Percentiles rank a stretch among this genome's conserved stretches.
These are phyloP conservation scores for Citrullus amarus DNA, from an alignment of 306 rosid genomes.

Conservation along the genomic window DNA sequence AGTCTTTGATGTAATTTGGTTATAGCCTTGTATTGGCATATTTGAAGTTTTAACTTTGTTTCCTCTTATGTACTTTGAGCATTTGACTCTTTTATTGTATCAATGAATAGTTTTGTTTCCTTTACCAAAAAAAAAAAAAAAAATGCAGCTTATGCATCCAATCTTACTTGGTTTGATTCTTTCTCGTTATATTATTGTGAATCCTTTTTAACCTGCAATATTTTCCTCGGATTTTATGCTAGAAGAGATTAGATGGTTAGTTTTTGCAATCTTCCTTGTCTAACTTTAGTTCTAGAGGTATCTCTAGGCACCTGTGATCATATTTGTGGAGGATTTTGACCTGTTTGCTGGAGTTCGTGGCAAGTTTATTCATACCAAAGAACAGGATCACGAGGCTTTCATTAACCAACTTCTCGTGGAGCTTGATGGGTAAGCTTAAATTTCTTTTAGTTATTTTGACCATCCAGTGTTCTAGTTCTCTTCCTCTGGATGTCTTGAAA, in stretches of 20 bases:
- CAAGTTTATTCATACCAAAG: conserved; percentile 67
- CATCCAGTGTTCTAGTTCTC: background rate
- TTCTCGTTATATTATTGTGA: background rate
- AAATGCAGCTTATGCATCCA: background rate
- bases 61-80: too few relatives aligned
- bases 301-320: conserved; percentile 85
- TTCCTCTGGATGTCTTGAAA: background rate
- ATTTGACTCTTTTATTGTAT: too few relatives aligned
- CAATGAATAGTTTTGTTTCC: too few relatives aligned
- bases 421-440: conserved; percentile 79
- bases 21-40: too few relatives aligned
- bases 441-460: background rate
- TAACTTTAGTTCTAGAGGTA: conserved; percentile 19
- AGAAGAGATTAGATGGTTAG: background rate
- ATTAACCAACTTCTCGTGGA: conserved; percentile 98
- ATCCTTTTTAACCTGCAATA: background rate
- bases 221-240: background rate
- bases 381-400: conserved; percentile 95
- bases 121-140: too few relatives aligned
- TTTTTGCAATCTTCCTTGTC: conserved; percentile 11
- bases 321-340: conserved; percentile 97
- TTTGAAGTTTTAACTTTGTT: too few relatives aligned
- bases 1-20: too few relatives aligned
- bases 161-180: background rate
- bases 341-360: conserved; percentile 99